Percentiles rank a stretch among this genome's conserved stretches.
These are phyloP conservation scores for Monilinia fructigena DNA, from an alignment of 2,329 filamentous ascomycete species.

Conservation along the genomic window DNA sequence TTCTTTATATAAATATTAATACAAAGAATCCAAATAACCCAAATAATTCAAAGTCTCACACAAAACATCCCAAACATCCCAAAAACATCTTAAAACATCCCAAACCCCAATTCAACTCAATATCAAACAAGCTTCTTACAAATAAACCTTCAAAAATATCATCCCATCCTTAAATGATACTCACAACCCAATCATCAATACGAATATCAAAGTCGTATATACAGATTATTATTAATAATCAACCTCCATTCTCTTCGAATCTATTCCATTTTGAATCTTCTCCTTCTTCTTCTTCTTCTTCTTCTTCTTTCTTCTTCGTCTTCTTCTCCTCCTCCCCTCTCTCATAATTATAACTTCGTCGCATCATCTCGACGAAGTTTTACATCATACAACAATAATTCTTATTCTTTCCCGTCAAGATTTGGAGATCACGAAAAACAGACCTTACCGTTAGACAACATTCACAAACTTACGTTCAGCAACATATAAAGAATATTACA, in stretches of 20 bases:
- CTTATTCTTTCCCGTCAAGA: neutral
- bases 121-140: slow-evolving; percentile 11
- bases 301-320: neutral
- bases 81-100: slow-evolving; percentile 9
- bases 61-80: neutral
- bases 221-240: too few relatives aligned
- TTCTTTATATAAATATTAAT: neutral
- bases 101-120: neutral
- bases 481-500: slow-evolving; percentile 22
- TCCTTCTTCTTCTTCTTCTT: neutral
- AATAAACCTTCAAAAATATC: slow-evolving; percentile 15
- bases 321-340: too few relatives aligned
- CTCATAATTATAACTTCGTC: neutral
- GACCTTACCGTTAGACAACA: neutral
- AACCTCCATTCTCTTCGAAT: neutral
- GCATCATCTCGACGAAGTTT: slow-evolving; percentile 1
- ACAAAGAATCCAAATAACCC: neutral
- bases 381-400: neutral
- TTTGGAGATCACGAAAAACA: slow-evolving; percentile 15
- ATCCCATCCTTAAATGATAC: neutral
- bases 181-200: neutral
- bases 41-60: too few relatives aligned
- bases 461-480: slow-evolving; percentile 10
- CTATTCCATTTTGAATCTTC: too few relatives aligned
- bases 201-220: too few relatives aligned